Percentiles rank a stretch among this genome's conserved stretches.
phyloP scores from a whole-genome alignment of 805 yeast species.

The Cyberlindnera saturnus region DNA sequence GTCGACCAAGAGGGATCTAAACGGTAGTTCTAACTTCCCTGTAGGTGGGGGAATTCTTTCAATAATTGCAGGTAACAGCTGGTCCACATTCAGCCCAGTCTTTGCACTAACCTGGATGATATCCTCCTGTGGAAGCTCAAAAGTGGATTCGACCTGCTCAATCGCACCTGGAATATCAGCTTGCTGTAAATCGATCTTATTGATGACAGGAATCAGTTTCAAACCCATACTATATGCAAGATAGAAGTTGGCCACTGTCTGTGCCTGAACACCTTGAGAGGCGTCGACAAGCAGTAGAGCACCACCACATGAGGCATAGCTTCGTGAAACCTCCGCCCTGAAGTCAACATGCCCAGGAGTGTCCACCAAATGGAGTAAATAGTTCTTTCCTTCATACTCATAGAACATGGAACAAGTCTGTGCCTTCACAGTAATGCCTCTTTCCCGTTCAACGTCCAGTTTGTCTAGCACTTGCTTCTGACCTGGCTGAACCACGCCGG shows the following conservation, averaged over 20 bases:
- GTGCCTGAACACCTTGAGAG: constrained; percentile 94
- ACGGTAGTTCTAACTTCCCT: constrained; percentile 47
- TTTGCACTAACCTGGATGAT: constrained; percentile 88
- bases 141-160: constrained; percentile 79
- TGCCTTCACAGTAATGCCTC: constrained; percentile 96
- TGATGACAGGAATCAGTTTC: constrained; percentile 79
- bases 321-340: constrained; percentile 85
- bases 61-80: constrained; percentile 75
- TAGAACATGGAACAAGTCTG: constrained; percentile 95
- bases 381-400: constrained; percentile 59
- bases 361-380: constrained; percentile 83
- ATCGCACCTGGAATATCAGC: constrained; percentile 79
- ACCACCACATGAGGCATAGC: constrained; percentile 95
- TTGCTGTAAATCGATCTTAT: constrained; percentile 83
- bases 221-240: constrained; percentile 83
- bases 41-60: constrained; percentile 76
- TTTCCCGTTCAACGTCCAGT: constrained; percentile 88
- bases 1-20: constrained; percentile 81
- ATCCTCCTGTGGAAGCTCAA: constrained; percentile 70
- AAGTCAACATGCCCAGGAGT: constrained; percentile 99
- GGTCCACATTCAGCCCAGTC: constrained; percentile 75
- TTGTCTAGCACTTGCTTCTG: constrained; percentile 86
- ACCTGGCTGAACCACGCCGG: constrained; percentile 81
- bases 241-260: constrained; percentile 95
- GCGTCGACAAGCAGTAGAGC: constrained; percentile 90